Base-by-base conservation (phyloP, 495 filamentous ascomycete species). In the Penicillium crystallinum region DNA sequence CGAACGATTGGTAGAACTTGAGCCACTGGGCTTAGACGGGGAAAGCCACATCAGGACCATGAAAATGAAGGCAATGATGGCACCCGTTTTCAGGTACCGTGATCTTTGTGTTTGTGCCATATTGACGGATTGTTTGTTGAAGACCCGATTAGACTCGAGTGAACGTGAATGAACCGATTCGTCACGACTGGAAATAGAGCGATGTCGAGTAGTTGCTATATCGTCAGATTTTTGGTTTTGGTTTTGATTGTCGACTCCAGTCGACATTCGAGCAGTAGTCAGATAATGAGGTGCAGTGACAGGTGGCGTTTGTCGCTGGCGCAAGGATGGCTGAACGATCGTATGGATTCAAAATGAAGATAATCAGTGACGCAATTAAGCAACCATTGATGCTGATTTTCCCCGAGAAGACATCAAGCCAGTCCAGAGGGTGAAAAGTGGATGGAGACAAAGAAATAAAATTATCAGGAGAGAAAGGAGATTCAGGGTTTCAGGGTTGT, bases 11-110 rank as follows among this genome's bases (percentile, higher is more conserved):
- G 73, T 66, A 53, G 70, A 63, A 38, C 67, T 63, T 49, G 65
- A 61, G 19, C 69, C 62, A 22, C 66, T 45, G 1, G 66, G 57
- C 15, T 75, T 69, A 12, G 75, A 75, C 0, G 89, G 87, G 12
- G 84, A 80, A 46, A 95, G 71, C 69, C 84, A 89, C 65, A 89
- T 85, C 48, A 95, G 76, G 21, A 92, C 67, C 57, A 92, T 75
- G 52, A 95, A 66, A 36, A 96, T 55, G 61, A 86, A 81, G 44
- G 84, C 79, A 49, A 95, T 74, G 56, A 95, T 81, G 58, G 85
- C 86, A 31, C 85, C 87, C 34, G 87, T 87, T 81, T 93, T 95
- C 55, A 95, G 56, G 68, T 85, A 90, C 60, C 90, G 82, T 52
- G 84, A 85, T 75, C 79, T 81, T 72, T 89, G 85, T 56, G 79